Evolutionary conservation across 2,329 filamentous ascomycete genomes (phyloP), one percentile per base, ranked within the genome.

Genomic region (Hymenoscyphus infarciens): DNA sequence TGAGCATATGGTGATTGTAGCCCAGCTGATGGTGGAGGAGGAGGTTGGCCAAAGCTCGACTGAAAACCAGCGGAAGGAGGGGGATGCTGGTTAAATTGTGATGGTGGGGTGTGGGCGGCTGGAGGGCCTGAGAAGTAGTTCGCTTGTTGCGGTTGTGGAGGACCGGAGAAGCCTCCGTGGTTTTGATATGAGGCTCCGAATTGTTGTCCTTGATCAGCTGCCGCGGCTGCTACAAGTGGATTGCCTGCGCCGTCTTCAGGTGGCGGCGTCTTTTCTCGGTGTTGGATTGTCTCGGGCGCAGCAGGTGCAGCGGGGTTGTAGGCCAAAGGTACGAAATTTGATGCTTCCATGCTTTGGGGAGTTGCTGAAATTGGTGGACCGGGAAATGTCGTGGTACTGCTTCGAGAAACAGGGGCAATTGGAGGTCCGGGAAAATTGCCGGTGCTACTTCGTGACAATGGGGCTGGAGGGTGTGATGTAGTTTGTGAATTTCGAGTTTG

Each of bases 221-320:
- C 80, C 2, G 87, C 79, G 13, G 83, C 84, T 57, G 83, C 82
- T 4, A 82, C 81, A 25, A 88, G 75, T 2, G 85, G 85, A 68
- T 86, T 83, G 2, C 80, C 77, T 13, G 80, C 83, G 45, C 81
- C 85, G 69, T 92, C 90, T 38, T 87, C 83, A 3, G 88, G 88
- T 3, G 90, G 84, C 1, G 90, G 90, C 0, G 90, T 94, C 81
- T 92, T 92, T 75, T 93, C 90, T 56, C 90, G 83, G 73, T 90
- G 85, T 22, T 82, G 80, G 59, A 92, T 86, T 25, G 83, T 80
- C 73, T 92, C 90, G 1, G 89, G 88, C 0, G 88, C 88, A 0
- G 88, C 81, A 4, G 90, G 90, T 1, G 90, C 89, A 0, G 90
- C 90, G 2, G 90, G 90, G 72, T 93, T 93, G 73, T 93, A 93